Base-by-base conservation (phyloP, 352 stramenopile species). In the Globisporangium uncinulatum region DNA sequence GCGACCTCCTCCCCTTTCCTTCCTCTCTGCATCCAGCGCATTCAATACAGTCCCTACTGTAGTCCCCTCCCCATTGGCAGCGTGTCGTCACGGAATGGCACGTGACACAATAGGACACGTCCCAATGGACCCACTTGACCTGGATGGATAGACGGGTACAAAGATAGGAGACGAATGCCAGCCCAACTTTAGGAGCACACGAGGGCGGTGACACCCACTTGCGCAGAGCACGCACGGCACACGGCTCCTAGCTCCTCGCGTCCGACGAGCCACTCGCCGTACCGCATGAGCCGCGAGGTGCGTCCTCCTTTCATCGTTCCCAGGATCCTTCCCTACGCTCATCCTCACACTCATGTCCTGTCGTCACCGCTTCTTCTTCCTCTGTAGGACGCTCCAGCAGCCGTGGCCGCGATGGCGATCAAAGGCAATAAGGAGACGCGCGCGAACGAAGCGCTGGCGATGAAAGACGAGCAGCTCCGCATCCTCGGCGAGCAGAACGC, bases 391-490 rank as follows among this genome's bases (percentile, higher is more conserved):
- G 43, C 57, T 1, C 31, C 57, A 6, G 34, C 19, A n/a, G 43
- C 57, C 10, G 43, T 84, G 50, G 66, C 59, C 5, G 64, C 71
- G 9, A 76, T 88, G 72, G 59, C 63, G 21, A 67, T 76, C 56
- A 89, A 90, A 54, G 80, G 78, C 55, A 94, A 73, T 56, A 89
- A 95, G 51, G 92, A 97, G 62, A 87, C 82, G 10, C 86, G 92
- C 24, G 84, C 92, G 11, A 82, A 83, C 39, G 89, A 98, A 57
- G 89, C 92, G n/a, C 76, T 98, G 31, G 82, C 84, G 41, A 98
- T 98, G 87, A 98, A 98, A 65, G 93, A 98, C 70, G 91, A 98
- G 69, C 94, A 98, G 66, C 73, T 98, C 68, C 80, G 88, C 49
- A 97, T 98, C 57, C 75, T 98, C n/a, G 90, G 87, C 37, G 86